Conservation (phyloP, 441 rosid species). For the Cnidoscolus chayamansa region DNA sequence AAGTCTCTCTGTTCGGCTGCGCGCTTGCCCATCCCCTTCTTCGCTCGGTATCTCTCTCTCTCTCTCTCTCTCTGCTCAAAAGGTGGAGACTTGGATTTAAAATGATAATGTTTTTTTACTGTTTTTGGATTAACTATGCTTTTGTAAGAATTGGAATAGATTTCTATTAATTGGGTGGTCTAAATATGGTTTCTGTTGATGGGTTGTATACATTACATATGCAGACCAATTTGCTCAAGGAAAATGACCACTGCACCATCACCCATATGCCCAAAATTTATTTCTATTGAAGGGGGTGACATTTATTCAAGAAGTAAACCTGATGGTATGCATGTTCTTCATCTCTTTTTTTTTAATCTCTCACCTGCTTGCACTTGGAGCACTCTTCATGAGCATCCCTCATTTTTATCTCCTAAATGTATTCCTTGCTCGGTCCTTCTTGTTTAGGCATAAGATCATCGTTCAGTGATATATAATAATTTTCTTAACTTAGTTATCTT, state of each 20-base stretch:
- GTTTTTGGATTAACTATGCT: background rate
- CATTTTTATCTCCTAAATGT: background rate
- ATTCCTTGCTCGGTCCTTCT: background rate
- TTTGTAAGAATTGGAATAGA: background rate
- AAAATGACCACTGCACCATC: constrained; percentile 54
- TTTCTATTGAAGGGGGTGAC: constrained; percentile 52
- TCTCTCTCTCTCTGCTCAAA: too few relatives aligned
- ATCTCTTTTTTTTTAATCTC: background rate
- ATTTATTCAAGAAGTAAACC: constrained; percentile 35
- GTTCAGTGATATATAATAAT: background rate
- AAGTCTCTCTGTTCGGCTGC: constrained; percentile 7
- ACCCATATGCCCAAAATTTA: constrained; percentile 50
- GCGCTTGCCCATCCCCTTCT: constrained; percentile 13
- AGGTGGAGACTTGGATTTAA: background rate
- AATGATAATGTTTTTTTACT: background rate
- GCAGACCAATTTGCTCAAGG: constrained; percentile 28
- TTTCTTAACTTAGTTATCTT: background rate
- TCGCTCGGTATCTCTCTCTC: constrained; percentile 13
- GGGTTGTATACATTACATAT: background rate
- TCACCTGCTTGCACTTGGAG: background rate
- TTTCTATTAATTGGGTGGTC: background rate
- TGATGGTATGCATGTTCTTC: constrained; percentile 43
- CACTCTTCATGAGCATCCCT: background rate
- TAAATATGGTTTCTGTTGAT: background rate
- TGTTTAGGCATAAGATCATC: too few relatives aligned